These are phyloP conservation scores for Tilletia horrida DNA, from an alignment of 1,284 basidiomycete species.

Conservation along the genomic window DNA sequence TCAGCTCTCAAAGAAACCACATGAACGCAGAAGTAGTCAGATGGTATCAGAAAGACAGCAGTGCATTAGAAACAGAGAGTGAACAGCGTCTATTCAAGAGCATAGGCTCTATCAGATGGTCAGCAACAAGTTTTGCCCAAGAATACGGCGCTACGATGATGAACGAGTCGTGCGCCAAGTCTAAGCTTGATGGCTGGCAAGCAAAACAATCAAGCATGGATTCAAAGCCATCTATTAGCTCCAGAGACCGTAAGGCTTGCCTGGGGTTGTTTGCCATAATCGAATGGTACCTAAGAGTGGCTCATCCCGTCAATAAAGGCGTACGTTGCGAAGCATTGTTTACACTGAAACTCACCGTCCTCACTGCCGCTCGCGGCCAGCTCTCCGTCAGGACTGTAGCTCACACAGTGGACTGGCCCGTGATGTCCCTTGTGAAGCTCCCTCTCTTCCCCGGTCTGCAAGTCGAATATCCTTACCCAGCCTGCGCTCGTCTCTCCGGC, in stretches of 20 bases:
- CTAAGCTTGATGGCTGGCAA: not conserved
- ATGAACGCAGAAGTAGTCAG: too few relatives aligned
- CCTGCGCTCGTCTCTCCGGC: conserved; percentile 86
- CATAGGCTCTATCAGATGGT: too few relatives aligned
- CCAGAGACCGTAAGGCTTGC: conserved; percentile 90
- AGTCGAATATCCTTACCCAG: conserved; percentile 91
- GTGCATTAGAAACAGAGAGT: too few relatives aligned
- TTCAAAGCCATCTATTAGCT: too few relatives aligned
- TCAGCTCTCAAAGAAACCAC: too few relatives aligned
- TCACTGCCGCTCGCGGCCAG: conserved; percentile 94
- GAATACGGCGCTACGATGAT: too few relatives aligned
- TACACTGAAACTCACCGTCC: conserved; percentile 50
- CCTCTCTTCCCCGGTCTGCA: conserved; percentile 75
- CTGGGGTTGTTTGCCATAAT: conserved; percentile 91
- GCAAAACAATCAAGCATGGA: too few relatives aligned
- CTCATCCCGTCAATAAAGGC: not conserved
- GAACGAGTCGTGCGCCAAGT: not conserved
- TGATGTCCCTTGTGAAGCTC: conserved; percentile 96
- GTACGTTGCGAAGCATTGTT: too few relatives aligned
- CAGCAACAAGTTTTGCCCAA: too few relatives aligned
- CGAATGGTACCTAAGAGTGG: conserved; percentile 72
- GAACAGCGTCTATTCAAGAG: too few relatives aligned
- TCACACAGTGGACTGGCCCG: conserved; percentile 89
- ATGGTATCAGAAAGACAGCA: too few relatives aligned
- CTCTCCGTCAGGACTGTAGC: conserved; percentile 96